Evolutionary conservation across 78 protist species (phyloP).

Genomic region (Mantamonas sphyraenae): DNA sequence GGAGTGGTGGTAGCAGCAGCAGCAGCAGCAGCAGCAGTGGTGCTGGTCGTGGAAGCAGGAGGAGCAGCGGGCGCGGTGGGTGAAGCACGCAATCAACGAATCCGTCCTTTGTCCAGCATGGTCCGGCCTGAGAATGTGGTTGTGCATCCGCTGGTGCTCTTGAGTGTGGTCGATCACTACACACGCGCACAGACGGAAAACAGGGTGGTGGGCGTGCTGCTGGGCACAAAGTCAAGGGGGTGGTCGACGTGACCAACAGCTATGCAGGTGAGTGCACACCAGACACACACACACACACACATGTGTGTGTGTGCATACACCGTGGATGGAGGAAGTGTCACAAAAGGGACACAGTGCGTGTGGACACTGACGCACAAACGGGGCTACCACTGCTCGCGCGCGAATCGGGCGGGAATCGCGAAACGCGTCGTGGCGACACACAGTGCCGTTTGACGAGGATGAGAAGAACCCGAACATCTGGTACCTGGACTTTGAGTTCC

Average conservation of each 20-base stretch:
- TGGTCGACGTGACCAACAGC: conserved; percentile 74
- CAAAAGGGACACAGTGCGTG: neutral
- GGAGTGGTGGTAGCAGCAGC: no score
- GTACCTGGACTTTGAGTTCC: conserved; percentile 89
- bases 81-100: no score
- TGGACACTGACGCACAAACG: neutral
- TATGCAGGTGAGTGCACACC: conserved; percentile 50
- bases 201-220: conserved; percentile 89
- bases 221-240: conserved; percentile 69
- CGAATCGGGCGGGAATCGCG: neutral
- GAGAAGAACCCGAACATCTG: conserved; percentile 71
- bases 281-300: no score
- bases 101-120: no score
- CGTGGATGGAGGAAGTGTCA: neutral
- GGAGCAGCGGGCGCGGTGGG: no score
- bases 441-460: conserved; percentile 95
- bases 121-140: no score
- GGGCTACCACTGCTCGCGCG: neutral
- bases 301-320: neutral
- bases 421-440: neutral
- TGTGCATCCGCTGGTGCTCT: conserved; percentile 92
- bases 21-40: no score
- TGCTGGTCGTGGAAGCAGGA: no score
- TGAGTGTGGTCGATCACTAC: conserved; percentile 90
- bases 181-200: conserved; percentile 49